These are phyloP conservation scores for Hanseniaspora taiwanica DNA, from an alignment of 805 yeast genomes.

Conservation along the genomic window DNA sequence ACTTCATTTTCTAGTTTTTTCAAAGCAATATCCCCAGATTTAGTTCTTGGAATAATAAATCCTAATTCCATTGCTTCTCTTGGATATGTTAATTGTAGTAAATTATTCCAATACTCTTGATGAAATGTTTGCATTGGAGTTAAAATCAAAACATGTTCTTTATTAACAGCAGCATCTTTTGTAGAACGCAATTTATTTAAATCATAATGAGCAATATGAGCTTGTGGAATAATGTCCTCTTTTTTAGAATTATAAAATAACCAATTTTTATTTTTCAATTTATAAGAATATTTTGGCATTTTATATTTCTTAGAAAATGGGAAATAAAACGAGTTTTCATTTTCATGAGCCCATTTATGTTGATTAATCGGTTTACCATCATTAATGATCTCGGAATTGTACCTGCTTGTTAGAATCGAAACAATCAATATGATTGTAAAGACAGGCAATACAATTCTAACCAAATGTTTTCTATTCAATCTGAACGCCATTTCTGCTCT, in stretches of 20 bases:
- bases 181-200: slow-evolving; percentile 67
- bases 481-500: not conserved
- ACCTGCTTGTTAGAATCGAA: slow-evolving; percentile 3
- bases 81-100: slow-evolving; percentile 65
- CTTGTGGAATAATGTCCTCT: slow-evolving; percentile 46
- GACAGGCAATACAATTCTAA: slow-evolving; percentile 3
- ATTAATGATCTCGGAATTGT: slow-evolving; percentile 9
- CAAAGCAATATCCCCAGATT: slow-evolving; percentile 72
- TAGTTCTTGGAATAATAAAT: slow-evolving; percentile 74
- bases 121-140: slow-evolving; percentile 86
- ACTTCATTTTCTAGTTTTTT: slow-evolving; percentile 61
- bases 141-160: slow-evolving; percentile 72
- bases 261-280: slow-evolving; percentile 27
- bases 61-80: slow-evolving; percentile 78
- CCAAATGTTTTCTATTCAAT: slow-evolving; percentile 1
- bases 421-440: slow-evolving; percentile 4
- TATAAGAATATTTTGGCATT: slow-evolving; percentile 36
- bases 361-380: slow-evolving; percentile 15
- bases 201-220: slow-evolving; percentile 73
- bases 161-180: slow-evolving; percentile 56
- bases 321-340: slow-evolving; percentile 23
- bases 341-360: slow-evolving; percentile 26
- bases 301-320: slow-evolving; percentile 21
- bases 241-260: slow-evolving; percentile 35
- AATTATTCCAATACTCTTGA: slow-evolving; percentile 78